Percentiles rank a stretch among this genome's conserved stretches.
These are phyloP conservation scores for Schwanniomyces sp. DNA, from an alignment of 805 yeast genomes.

Conservation along the genomic window DNA sequence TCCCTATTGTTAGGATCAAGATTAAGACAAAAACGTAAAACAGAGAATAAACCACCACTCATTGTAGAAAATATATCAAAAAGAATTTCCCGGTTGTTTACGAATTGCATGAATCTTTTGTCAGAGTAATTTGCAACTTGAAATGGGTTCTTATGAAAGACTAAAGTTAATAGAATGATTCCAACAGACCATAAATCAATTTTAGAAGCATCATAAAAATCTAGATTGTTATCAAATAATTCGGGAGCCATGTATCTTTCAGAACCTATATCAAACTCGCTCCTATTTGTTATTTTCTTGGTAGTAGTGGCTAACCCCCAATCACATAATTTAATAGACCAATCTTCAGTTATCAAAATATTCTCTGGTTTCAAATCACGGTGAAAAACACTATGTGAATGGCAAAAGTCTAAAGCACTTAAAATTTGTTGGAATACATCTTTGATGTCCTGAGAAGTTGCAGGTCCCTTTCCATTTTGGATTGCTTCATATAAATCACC, in stretches of 20 bases:
- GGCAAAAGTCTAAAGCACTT: constrained; percentile 52
- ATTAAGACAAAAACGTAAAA: constrained; percentile 71
- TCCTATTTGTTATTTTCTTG: constrained; percentile 52
- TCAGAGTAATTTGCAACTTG: constrained; percentile 77
- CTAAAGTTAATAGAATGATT: constrained; percentile 74
- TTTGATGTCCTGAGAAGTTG: constrained; percentile 52
- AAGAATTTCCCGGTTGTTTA: constrained; percentile 81
- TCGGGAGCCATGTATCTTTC: constrained; percentile 97
- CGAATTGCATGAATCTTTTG: constrained; percentile 81
- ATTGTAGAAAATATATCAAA: constrained; percentile 90
- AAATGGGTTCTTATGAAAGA: constrained; percentile 89
- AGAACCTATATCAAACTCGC: constrained; percentile 76
- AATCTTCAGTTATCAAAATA: constrained; percentile 51
- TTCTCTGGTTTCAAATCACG: constrained; percentile 61
- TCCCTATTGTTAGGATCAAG: constrained; percentile 87
- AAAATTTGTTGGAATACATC: constrained; percentile 54
- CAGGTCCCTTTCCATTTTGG: constrained; percentile 62
- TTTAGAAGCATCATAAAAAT: constrained; percentile 72
- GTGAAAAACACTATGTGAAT: constrained; percentile 48
- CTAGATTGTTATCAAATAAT: constrained; percentile 60
- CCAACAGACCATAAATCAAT: constrained; percentile 92
- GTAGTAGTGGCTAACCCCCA: constrained; percentile 60
- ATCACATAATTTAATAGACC: constrained; percentile 58
- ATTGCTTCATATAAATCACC: constrained; percentile 87
- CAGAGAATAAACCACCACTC: constrained; percentile 85